Conservation (phyloP, 2,329 filamentous ascomycete genomes). For the Biscogniauxia sp. region DNA sequence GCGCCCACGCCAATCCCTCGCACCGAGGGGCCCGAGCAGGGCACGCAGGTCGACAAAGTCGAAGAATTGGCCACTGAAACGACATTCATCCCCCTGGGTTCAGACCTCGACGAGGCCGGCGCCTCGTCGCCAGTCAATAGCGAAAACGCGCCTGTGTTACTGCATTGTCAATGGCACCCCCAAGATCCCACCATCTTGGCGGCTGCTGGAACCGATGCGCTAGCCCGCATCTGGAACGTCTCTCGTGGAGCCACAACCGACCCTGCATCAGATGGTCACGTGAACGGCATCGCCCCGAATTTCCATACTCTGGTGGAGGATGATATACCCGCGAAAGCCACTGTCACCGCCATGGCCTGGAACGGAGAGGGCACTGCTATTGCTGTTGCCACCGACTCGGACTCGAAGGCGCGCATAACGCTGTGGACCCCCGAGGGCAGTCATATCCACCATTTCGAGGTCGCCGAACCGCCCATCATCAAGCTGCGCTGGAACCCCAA, state of each 20-base stretch:
- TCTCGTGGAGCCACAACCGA: slow-evolving; percentile 51
- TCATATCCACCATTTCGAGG: slow-evolving; percentile 52
- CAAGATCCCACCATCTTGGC: slow-evolving; percentile 63
- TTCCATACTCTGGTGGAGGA: slow-evolving; percentile 52
- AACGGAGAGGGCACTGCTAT: slow-evolving; percentile 54
- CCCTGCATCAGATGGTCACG: slow-evolving; percentile 45
- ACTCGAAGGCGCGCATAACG: slow-evolving; percentile 50
- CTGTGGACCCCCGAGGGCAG: slow-evolving; percentile 56
- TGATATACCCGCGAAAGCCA: slow-evolving; percentile 49
- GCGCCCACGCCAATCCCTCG: slow-evolving; percentile 50
- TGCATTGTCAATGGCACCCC: slow-evolving; percentile 70
- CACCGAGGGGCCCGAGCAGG: slow-evolving; percentile 62
- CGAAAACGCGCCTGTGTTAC: slow-evolving; percentile 58
- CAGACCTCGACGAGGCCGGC: slow-evolving; percentile 29
- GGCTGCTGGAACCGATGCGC: slow-evolving; percentile 66
- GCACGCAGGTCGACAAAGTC: slow-evolving; percentile 63
- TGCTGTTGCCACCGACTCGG: slow-evolving; percentile 57
- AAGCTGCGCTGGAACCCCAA: slow-evolving; percentile 61
- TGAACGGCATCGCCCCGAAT: slow-evolving; percentile 40
- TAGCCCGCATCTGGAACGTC: slow-evolving; percentile 67
- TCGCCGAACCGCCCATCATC: slow-evolving; percentile 59
- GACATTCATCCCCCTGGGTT: slow-evolving; percentile 57
- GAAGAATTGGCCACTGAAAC: slow-evolving; percentile 58
- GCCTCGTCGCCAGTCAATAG: slow-evolving; percentile 38
- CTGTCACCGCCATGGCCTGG: slow-evolving; percentile 61